Conservation (phyloP, 1,284 basidiomycete genomes). For the Dichomitus squalens region DNA sequence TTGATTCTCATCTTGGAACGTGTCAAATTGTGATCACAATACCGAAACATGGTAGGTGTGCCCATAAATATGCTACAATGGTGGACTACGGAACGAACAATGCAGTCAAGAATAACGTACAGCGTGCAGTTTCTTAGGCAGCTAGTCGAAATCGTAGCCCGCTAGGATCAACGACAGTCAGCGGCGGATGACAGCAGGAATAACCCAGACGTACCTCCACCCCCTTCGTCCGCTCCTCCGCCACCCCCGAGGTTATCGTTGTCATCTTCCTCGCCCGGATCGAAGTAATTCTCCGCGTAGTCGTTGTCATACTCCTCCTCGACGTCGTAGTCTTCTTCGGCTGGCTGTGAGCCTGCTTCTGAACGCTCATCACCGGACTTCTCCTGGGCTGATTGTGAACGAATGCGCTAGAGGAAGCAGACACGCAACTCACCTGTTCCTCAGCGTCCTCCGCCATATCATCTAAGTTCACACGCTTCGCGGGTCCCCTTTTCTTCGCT, state of each 20-base stretch:
- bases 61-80: not conserved
- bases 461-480: conserved; percentile 61
- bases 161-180: not conserved
- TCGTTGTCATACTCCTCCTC: conserved; percentile 87
- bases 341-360: conserved; percentile 61
- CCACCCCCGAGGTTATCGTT: conserved; percentile 73
- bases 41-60: too few species aligned
- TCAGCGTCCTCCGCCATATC: conserved; percentile 66
- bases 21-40: too few species aligned
- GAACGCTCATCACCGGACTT: conserved; percentile 68
- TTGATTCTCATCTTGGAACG: too few species aligned
- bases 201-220: conserved; percentile 40
- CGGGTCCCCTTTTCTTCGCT: conserved; percentile 40
- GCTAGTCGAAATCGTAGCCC: conserved; percentile 36
- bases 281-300: conserved; percentile 85
- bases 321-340: conserved; percentile 75
- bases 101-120: not conserved
- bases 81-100: not conserved
- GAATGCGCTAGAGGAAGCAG: not conserved
- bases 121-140: not conserved
- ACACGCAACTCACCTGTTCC: conserved; percentile 48
- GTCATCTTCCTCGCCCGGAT: conserved; percentile 81
- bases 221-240: conserved; percentile 61
- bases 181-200: not conserved
- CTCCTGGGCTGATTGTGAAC: conserved; percentile 43